Evolutionary conservation across 208 protist species (phyloP).

Genomic region (Strigomonas oncopelti): DNA sequence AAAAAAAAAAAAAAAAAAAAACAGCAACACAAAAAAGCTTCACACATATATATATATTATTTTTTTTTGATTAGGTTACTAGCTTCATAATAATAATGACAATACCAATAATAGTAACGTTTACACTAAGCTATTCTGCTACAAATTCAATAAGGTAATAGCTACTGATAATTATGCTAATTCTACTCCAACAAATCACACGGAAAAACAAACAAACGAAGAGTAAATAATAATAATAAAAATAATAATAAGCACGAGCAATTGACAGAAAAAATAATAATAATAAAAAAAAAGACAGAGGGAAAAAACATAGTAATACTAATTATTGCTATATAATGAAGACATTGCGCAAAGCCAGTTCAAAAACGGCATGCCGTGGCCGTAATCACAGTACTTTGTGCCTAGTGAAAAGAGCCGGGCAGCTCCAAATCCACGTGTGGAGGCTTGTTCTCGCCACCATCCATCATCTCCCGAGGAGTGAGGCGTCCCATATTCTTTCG

Average conservation of each 20-base stretch:
- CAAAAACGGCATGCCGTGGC: too few relatives aligned
- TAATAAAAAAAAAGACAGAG: conserved; percentile 12
- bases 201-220: background rate
- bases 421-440: conserved; percentile 51
- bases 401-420: conserved; percentile 44
- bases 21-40: conserved; percentile 4
- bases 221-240: background rate
- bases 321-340: background rate
- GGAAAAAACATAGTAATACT: conserved; percentile 1
- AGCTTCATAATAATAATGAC: too few relatives aligned
- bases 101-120: too few relatives aligned
- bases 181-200: too few relatives aligned
- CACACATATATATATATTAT: too few relatives aligned
- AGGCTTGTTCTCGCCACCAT: conserved; percentile 67
- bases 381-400: background rate
- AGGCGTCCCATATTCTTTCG: conserved; percentile 66
- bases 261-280: conserved; percentile 4
- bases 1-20: conserved; percentile 5
- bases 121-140: too few relatives aligned
- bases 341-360: too few relatives aligned
- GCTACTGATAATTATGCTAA: too few relatives aligned
- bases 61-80: too few relatives aligned
- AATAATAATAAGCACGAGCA: background rate
- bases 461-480: conserved; percentile 67
- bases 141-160: too few relatives aligned